Evolutionary conservation across 2,329 filamentous ascomycete genomes (phyloP), one percentile per base, ranked within the genome.

Genomic region (Talaromyces sp.): DNA sequence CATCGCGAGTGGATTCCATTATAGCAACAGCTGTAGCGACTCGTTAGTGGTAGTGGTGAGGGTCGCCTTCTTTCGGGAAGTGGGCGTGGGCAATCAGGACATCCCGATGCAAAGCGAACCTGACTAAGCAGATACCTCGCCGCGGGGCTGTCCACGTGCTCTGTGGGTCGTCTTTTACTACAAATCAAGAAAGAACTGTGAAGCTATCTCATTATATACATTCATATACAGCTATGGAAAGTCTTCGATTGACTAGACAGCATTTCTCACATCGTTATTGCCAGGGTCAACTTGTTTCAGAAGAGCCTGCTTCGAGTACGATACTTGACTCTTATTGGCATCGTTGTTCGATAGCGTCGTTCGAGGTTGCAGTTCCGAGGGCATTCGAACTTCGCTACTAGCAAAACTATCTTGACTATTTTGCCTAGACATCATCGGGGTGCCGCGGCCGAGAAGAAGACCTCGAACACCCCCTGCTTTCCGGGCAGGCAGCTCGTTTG

Each of bases 401-500:
- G 68, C 71, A 45, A 73, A 71, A 66, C 79, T 81, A 45, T 81
- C 79, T 63, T 75, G 71, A 66, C 80, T 82, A 7, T 71, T 73
- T 31, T 77, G 75, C 22, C 79, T 73, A 19, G 79, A 79, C 19
- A 78, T 49, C 52, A 68, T 74, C 6, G 79, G 76, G 1, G 75
- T 78, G 54, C 76, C 61, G n/a, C 73, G 70, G 27, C 77, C 78
- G 10, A 73, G 69, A 45, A 79, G 65, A 35, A 86, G 73, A 0
- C 81, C 84, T 56, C 80, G 78, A 31, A 86, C 77, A 5, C 84
- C 85, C 27, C 84, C 84, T 33, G 80, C 81, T 70, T 86, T 86
- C 27, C 85, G 73, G 0, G 79, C 80, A 17, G 86, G 86, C 17
- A 89, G 75, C 63, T 88, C 86, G 25, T 84, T 82, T 52, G 86